These are phyloP conservation scores for Saccharum spontaneum DNA, from an alignment of 176 grass and related monocot genomes.

Conservation along the genomic window DNA sequence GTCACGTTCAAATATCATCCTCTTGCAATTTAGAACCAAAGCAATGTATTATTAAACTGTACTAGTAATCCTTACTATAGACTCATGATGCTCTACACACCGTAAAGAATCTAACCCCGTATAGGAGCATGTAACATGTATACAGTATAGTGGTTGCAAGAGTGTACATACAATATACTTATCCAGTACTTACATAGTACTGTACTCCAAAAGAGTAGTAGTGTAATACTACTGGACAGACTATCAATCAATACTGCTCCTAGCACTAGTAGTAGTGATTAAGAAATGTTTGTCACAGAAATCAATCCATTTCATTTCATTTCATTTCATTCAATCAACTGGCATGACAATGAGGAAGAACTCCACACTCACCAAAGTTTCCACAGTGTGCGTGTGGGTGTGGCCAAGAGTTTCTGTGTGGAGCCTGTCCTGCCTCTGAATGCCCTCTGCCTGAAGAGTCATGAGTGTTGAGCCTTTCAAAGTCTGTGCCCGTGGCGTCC, in stretches of 20 bases:
- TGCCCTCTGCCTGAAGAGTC: not conserved
- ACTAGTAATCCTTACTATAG: not conserved
- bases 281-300: not conserved
- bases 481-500: constrained; percentile 37
- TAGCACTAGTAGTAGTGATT: not conserved
- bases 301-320: not conserved
- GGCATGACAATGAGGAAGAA: constrained; percentile 29
- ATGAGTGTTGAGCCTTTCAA: constrained; percentile 20
- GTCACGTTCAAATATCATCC: not conserved
- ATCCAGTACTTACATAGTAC: not conserved
- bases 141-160: not conserved
- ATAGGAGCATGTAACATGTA: not conserved
- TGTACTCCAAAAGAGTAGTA: not conserved
- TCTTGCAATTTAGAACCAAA: not conserved
- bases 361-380: constrained; percentile 13
- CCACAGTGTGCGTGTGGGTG: not conserved
- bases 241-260: not conserved
- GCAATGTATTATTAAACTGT: not conserved
- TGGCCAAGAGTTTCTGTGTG: constrained; percentile 24
- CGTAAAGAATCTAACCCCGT: no score
- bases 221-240: not conserved
- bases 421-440: not conserved
- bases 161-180: not conserved
- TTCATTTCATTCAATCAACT: not conserved
- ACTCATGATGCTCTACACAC: not conserved